Base-by-base conservation (phyloP, 2,329 filamentous ascomycete genomes). In the Metarhizium robertsii region DNA sequence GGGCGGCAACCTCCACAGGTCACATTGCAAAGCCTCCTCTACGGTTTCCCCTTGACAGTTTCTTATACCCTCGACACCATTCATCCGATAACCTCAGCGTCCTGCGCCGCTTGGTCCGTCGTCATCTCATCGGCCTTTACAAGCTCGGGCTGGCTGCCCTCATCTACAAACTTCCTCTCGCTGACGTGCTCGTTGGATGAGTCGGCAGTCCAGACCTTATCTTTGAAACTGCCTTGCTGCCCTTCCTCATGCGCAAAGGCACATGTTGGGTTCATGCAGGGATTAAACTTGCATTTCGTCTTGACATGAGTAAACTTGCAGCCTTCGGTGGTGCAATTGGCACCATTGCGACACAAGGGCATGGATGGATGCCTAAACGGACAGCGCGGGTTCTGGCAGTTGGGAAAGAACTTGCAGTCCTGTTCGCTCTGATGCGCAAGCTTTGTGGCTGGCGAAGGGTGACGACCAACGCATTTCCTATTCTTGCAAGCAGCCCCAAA, bases 401-500 rank as follows among this genome's bases (percentile, higher is more conserved):
- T 90, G 57, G 92, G 90, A 70, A 84, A 95, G 78, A 91, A 96
- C 67, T 87, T 90, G 81, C 92, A 96, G 65, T 95, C 86, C 69
- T 88, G 85, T 69, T 94, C 88, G 57, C 84, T 80, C 72, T 95
- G 88, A 68, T 92, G 89, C 30, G 86, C 84, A 53, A 82, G 75
- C 68, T 85, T 89, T 62, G 88, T 81, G 6, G 92, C 91, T 1
- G 94, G 94, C 6, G 92, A 96, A 2, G 94, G 94, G 70, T 99
- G 94, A 57, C 90, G 88, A 34, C 82, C 92, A 8, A 88, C 88
- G 67, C 94, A 99, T 74, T 97, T 97, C 65, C 84, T 81, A 77
- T 97, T 99, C 74, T 94, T 95, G 83, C 94, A 99, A 8, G 91
- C 91, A 2, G 85, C 90, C 20, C 91, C 92, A 64, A 88, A 97